A percentile compares a stretch with the other conserved stretches of the same genome.
Conservation (phyloP, 2,329 filamentous ascomycete species). For the Fusarium pseudocircinatum region DNA sequence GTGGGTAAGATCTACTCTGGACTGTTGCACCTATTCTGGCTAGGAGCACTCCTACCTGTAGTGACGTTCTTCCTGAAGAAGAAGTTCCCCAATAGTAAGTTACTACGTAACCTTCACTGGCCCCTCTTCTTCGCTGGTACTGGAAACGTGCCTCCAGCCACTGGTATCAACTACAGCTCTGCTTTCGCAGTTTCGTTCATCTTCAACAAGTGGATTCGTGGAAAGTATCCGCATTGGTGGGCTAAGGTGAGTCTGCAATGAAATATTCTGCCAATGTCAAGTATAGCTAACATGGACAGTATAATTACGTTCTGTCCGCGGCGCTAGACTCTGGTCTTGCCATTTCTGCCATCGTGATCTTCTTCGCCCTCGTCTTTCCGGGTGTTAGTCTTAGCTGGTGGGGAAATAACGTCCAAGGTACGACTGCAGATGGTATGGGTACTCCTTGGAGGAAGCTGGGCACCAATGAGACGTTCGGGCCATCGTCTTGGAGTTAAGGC, state of each 20-base stretch:
- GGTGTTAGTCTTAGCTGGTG: neutral
- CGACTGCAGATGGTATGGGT: neutral
- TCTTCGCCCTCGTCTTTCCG: neutral
- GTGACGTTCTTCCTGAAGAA: neutral
- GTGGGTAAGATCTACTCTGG: neutral
- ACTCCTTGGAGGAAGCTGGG: neutral
- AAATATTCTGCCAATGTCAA: accelerated
- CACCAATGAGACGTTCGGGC: neutral
- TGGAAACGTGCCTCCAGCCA: neutral
- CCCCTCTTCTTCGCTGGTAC: conserved; percentile 1
- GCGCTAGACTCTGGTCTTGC: neutral
- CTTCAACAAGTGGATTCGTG: conserved; percentile 6
- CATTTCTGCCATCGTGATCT: neutral
- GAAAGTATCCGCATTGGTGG: neutral
- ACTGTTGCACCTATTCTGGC: neutral
- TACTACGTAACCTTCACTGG: neutral
- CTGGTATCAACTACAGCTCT: neutral
- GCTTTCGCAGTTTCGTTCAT: neutral
- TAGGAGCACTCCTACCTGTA: neutral
- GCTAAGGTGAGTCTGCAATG: neutral
- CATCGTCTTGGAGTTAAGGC: neutral
- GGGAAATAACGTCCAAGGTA: neutral
- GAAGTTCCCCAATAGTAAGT: neutral
- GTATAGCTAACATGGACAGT: neutral
- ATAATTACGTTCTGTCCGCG: neutral